Conservation (phyloP, 2,329 filamentous ascomycete genomes). For the Cercospora zeina region DNA sequence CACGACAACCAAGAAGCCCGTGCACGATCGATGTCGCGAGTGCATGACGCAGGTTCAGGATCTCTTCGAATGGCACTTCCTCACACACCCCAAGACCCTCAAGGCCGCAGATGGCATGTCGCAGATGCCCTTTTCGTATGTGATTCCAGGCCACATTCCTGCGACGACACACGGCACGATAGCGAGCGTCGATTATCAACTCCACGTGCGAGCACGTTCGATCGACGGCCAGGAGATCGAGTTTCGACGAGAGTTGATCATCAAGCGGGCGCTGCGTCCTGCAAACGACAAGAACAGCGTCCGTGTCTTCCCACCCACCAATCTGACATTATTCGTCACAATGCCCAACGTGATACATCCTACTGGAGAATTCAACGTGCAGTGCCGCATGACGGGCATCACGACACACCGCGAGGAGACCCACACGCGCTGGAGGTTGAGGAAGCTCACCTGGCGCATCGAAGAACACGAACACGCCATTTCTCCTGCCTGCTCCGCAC, state of each 20-base stretch:
- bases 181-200: constrained; percentile 73
- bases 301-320: constrained; percentile 93
- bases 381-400: constrained; percentile 82
- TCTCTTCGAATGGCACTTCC: constrained; percentile 76
- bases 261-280: constrained; percentile 77
- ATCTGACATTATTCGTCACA: constrained; percentile 81
- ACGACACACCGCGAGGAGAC: constrained; percentile 66
- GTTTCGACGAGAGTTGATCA: constrained; percentile 66
- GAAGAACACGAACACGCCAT: constrained; percentile 82
- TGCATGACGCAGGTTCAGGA: constrained; percentile 72
- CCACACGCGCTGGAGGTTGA: constrained; percentile 82
- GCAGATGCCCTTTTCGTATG: constrained; percentile 82
- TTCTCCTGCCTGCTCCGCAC: constrained; percentile 76
- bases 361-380: constrained; percentile 75
- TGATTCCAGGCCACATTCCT: constrained; percentile 83
- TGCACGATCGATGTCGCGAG: constrained; percentile 72
- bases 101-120: constrained; percentile 60
- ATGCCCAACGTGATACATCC: constrained; percentile 83
- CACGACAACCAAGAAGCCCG: constrained; percentile 77
- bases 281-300: constrained; percentile 84
- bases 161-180: constrained; percentile 75
- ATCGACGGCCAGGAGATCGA: constrained; percentile 63
- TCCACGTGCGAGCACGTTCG: constrained; percentile 66
- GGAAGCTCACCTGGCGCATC: constrained; percentile 89
- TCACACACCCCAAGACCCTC: constrained; percentile 55